Evolutionary conservation across 1,139 yeast genomes (phyloP), one percentile per base, ranked within the genome.

Genomic region (Lodderomyces metapsilosis): DNA sequence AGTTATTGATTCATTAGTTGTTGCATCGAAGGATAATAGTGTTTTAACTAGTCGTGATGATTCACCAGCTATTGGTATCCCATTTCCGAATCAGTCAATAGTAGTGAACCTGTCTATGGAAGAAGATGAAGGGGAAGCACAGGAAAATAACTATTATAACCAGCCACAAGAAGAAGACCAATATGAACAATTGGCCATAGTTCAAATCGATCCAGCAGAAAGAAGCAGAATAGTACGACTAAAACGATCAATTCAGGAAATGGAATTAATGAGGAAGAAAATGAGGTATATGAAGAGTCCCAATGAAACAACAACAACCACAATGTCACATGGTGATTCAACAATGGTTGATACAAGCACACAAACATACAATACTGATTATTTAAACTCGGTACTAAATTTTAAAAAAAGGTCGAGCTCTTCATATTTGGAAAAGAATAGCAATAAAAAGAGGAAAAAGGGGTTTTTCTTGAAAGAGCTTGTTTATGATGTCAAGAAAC

Each of bases 241-340:
- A 41, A 72, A 71, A 43, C 59, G 59, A 43, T 59, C 74, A 2
- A 52, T 70, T 6, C 71, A 71, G 45, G 62, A 67, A 1, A 59
- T 73, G 0, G 65, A 66, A 36, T 56, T 61, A 2, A 50, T 69
- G 27, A 65, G 65, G 43, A 48, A 56, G 12, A 52, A 64, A 44
- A 53, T 69, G 38, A 68, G 64, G 51, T 70, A 70, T 43, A 68
- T 66, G 68, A 57, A 66, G 2, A 60, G 71, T 47, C 76, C 77
- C 0, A 57, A 62, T 36, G 77, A 72, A 49, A 70, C 76, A 2
- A 35, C 44, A 49, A 70, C 76, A 2, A 35, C 44, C 2, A 56
- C 55, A 15, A 35, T 37, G 20, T 28, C 37, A 5, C 31, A 44
- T 6, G 45, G 42, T 3, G 43, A 49, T 5, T 31, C 43, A 4